A percentile compares a stretch with the other conserved stretches of the same genome.
These are phyloP conservation scores for Candida xyloterini DNA, from an alignment of 805 yeast species.

Conservation along the genomic window DNA sequence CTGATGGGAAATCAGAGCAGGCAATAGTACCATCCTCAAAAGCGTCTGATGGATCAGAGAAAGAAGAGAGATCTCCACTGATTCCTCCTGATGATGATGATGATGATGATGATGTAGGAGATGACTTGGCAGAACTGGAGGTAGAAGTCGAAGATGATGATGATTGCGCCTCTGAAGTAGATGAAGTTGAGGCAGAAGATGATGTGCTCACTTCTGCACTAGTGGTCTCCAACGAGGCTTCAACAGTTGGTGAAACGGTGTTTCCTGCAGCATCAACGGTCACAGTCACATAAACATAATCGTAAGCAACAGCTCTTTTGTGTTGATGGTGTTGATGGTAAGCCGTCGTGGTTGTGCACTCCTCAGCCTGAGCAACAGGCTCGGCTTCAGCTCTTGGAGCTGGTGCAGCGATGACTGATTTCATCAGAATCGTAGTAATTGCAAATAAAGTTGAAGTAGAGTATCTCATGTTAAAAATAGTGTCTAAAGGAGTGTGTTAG, in stretches of 20 bases:
- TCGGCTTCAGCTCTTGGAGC: conserved; percentile 28
- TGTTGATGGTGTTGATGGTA: conserved; percentile 61
- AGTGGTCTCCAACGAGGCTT: conserved; percentile 25
- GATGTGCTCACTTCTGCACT: conserved; percentile 20
- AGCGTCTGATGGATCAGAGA: conserved; percentile 50
- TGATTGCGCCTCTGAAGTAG: conserved; percentile 17
- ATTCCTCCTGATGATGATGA: conserved; percentile 37
- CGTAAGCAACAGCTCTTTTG: conserved; percentile 54
- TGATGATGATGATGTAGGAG: conserved; percentile 34
- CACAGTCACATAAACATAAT: conserved; percentile 49
- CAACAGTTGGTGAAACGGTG: conserved; percentile 38
- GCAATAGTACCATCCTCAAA: conserved; percentile 72
- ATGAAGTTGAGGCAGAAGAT: conserved; percentile 20
- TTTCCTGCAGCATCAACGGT: conserved; percentile 49
- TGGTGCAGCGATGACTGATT: conserved; percentile 29
- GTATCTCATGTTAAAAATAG: conserved; percentile 22
- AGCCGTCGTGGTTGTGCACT: conserved; percentile 39
- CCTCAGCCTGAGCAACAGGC: conserved; percentile 31
- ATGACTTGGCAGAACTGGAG: conserved; percentile 30
- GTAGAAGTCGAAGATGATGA: conserved; percentile 33
- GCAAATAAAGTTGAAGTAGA: conserved; percentile 25
- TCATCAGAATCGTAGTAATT: conserved; percentile 25
- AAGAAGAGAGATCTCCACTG: conserved; percentile 59
- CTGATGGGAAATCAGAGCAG: conserved; percentile 72
- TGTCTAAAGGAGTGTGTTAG: conserved; percentile 11